These are phyloP conservation scores for Passiflora organensis DNA, from an alignment of 345 rosid species.

Conservation along the genomic window DNA sequence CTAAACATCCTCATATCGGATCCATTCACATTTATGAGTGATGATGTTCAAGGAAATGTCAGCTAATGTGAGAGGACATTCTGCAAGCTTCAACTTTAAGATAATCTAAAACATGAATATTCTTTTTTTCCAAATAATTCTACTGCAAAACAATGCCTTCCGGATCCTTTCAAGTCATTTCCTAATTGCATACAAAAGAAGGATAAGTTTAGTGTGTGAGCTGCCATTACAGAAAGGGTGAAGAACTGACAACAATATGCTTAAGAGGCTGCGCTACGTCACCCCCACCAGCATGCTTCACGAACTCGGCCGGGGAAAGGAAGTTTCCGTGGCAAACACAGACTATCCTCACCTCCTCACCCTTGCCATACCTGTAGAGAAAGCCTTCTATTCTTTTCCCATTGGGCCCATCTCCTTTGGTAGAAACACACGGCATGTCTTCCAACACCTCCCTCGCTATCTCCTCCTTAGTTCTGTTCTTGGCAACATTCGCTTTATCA, in stretches of 20 bases:
- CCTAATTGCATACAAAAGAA: too few relatives aligned
- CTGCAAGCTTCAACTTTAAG: too few relatives aligned
- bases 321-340: slow-evolving; percentile 35
- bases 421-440: slow-evolving; percentile 30
- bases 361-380: slow-evolving; percentile 22
- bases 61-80: too few relatives aligned
- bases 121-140: too few relatives aligned
- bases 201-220: too few relatives aligned
- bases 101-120: too few relatives aligned
- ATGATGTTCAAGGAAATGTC: too few relatives aligned
- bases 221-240: slow-evolving; percentile 29
- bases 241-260: slow-evolving; percentile 27
- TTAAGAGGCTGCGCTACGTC: slow-evolving; percentile 25
- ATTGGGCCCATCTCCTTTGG: slow-evolving; percentile 24
- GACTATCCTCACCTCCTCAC: slow-evolving; percentile 29
- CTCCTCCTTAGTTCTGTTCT: slow-evolving; percentile 22
- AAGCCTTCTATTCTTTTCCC: slow-evolving; percentile 27
- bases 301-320: slow-evolving; percentile 25
- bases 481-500: not conserved
- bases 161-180: too few relatives aligned
- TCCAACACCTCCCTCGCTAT: slow-evolving; percentile 12
- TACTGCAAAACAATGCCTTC: too few relatives aligned
- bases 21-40: too few relatives aligned
- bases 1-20: too few relatives aligned
- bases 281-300: slow-evolving; percentile 27